Base-by-base conservation (phyloP, 148 eudicot genomes). In the Oxyria digyna region DNA sequence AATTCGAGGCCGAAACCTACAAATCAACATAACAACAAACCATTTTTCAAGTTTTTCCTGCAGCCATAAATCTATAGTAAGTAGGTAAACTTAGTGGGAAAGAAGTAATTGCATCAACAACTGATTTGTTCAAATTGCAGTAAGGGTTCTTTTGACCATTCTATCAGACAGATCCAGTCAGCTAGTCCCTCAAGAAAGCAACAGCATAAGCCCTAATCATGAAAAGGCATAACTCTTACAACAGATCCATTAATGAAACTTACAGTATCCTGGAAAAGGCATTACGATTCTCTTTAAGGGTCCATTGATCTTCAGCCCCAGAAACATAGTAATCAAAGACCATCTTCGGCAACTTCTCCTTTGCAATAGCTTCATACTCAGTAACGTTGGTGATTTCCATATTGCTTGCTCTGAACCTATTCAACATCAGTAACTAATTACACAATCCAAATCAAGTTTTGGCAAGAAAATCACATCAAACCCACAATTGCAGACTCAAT, bases 291-390 rank as follows among this genome's bases (percentile, higher is more conserved):
- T 92, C 94, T 71, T 80, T 70, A 55, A 92, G 89, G 68, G 88
- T 85, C 97, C 97, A 91, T 63, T 91, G 85, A 71, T 92, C 97
- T 79, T 92, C 96, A 14, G 97, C 97, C 29, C 96, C 97, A 6
- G 92, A 87, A 43, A 91, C 90, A 76, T 82, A 88, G 72, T 88
- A 91, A 72, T 91, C 96, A 76, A 82, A 92, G 49, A 87, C 38
- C 94, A 92, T 92, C 80, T 92, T 89, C 3, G 97, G 96, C 78
- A 92, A 71, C 17, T 75, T 87, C 74, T 87, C 81, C 80, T 83
- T 89, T n/a, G 96, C 97, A 67, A 92, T 77, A 7, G 74, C 77
- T 72, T 89, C 81, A 74, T 82, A 92, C 79, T 89, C 96, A 69
- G 80, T 82, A 43, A 91, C 89, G 78, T 88, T 91, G 55, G 97